phyloP scores from a whole-genome alignment of 495 filamentous ascomycete species.

The Hyaloscypha hepaticicola region DNA sequence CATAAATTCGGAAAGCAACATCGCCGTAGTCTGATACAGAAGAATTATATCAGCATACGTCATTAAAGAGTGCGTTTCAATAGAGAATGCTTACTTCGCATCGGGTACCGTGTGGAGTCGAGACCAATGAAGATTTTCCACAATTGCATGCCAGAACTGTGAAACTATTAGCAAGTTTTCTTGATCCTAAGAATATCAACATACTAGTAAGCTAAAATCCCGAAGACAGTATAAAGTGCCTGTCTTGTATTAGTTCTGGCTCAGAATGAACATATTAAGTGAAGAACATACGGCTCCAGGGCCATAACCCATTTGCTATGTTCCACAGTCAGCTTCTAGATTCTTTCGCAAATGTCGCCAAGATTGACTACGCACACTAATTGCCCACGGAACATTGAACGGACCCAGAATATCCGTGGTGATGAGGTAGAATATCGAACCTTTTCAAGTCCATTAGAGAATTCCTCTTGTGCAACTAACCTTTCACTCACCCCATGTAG shows the following conservation, averaged over 20 bases:
- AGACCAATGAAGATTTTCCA: conserved; percentile 28
- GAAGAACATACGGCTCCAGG: neutral
- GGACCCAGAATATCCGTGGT: conserved; percentile 58
- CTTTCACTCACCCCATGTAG: too few species aligned
- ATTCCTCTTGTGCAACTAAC: too few species aligned
- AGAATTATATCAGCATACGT: too few species aligned
- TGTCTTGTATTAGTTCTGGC: too few species aligned
- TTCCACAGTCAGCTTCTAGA: neutral
- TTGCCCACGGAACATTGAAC: conserved; percentile 38
- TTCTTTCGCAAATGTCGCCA: too few species aligned
- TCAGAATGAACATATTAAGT: too few species aligned
- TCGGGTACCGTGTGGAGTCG: conserved; percentile 53
- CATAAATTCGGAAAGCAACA: conserved; percentile 54
- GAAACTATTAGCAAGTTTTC: neutral
- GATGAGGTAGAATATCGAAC: conserved; percentile 50
- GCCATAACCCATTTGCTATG: conserved; percentile 6
- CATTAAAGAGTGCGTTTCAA: too few species aligned
- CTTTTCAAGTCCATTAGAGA: too few species aligned
- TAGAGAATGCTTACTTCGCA: conserved; percentile 36
- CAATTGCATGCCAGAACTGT: conserved; percentile 37
- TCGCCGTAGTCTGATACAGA: conserved; percentile 52
- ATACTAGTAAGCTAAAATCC: conserved; percentile 36
- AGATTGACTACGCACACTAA: neutral
- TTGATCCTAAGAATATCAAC: neutral
- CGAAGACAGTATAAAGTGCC: conserved; percentile 44